phyloP scores from a whole-genome alignment of 2,329 filamentous ascomycete species.

The Phaeomoniella chlamydospora region DNA sequence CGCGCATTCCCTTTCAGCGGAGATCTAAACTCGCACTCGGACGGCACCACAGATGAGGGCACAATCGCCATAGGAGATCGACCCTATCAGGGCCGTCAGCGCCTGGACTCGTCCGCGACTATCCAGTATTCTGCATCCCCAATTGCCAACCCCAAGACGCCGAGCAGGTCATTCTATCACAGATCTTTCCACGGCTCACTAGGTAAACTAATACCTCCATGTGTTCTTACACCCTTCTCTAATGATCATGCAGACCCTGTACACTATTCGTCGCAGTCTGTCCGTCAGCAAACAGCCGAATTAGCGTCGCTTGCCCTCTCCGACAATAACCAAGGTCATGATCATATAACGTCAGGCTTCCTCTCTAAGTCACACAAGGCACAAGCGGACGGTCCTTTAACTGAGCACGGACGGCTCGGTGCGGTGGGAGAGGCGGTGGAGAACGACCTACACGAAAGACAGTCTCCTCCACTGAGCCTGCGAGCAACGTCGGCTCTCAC shows the following conservation, averaged over 20 bases:
- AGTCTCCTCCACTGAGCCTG: slow-evolving; percentile 5
- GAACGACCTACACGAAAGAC: neutral
- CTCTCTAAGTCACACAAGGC: neutral
- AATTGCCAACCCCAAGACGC: slow-evolving; percentile 19
- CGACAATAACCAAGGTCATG: slow-evolving; percentile 23
- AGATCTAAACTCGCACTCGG: neutral
- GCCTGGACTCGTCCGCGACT: neutral
- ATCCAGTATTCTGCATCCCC: neutral
- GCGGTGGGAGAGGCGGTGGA: neutral
- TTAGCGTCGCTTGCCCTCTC: slow-evolving; percentile 70
- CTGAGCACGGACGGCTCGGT: neutral
- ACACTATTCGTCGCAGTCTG: slow-evolving; percentile 58
- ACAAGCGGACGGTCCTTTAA: neutral
- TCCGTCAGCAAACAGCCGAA: slow-evolving; percentile 78
- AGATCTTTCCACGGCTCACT: slow-evolving; percentile 26
- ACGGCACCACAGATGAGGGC: neutral
- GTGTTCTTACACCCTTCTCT: neutral
- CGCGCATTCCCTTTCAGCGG: neutral
- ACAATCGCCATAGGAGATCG: neutral
- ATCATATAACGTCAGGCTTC: neutral
- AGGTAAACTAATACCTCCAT: slow-evolving; percentile 14
- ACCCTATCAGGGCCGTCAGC: neutral
- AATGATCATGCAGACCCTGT: slow-evolving; percentile 49
- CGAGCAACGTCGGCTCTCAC: slow-evolving; percentile 31
- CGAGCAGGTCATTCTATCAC: slow-evolving; percentile 28